A percentile compares a stretch with the other conserved stretches of the same genome.
These are phyloP conservation scores for Cenchrus fungigraminus DNA, from an alignment of 176 grass and related monocot species.

Conservation along the genomic window DNA sequence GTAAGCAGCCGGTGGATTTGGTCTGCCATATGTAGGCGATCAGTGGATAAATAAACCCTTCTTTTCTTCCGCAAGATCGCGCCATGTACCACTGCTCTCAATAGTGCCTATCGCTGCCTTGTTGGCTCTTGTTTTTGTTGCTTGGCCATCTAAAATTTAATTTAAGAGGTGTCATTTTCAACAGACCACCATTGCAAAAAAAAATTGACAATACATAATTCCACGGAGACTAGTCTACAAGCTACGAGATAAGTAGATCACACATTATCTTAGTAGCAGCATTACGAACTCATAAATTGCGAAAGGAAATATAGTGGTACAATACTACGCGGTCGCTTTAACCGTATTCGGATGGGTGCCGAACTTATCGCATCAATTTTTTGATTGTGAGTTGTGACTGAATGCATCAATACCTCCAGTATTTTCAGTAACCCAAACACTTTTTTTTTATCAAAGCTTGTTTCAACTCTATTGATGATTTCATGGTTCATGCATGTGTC, in stretches of 20 bases:
- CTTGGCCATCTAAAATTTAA: too few species aligned
- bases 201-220: not conserved
- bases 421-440: not conserved
- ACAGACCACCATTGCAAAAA: too few species aligned
- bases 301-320: not conserved
- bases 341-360: not conserved
- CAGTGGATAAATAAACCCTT: too few species aligned
- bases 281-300: not conserved
- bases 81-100: too few species aligned
- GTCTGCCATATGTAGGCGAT: too few species aligned
- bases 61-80: too few species aligned
- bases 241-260: not conserved
- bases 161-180: too few species aligned
- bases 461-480: not conserved
- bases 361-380: not conserved
- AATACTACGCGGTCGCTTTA: not conserved
- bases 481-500: not conserved
- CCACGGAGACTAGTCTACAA: conserved; percentile 4
- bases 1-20: too few species aligned
- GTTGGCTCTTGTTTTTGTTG: too few species aligned
- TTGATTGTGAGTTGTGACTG: not conserved
- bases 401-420: not conserved
- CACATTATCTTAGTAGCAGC: too few species aligned
- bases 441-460: not conserved
- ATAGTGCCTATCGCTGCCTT: too few species aligned